Evolutionary conservation across 2,329 filamentous ascomycete genomes (phyloP), one percentile per base, ranked within the genome.

Genomic region (Phyllosticta citribraziliensis): DNA sequence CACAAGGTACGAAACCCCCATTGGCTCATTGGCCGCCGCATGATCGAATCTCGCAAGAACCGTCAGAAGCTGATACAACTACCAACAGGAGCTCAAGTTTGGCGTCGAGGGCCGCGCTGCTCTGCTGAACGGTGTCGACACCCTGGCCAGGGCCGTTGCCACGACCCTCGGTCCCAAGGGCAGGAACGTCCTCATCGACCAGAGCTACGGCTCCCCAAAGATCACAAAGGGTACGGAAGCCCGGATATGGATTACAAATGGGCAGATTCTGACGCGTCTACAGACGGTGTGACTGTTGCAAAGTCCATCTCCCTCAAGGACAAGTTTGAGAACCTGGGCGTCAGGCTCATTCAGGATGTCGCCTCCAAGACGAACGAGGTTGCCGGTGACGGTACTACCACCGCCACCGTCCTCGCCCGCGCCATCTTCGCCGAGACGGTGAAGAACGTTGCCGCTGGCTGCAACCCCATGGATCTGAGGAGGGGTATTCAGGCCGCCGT

Each of bases 341-440:
- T 94, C 72, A 89, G 90, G 74, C 86, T 99, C 68, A 86, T 99
- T 69, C 92, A 97, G 80, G 94, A 99, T 78, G 94, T 99, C 68
- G 94, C 94, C 71, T 94, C 90, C 74, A 99, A 99, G 87, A 99
- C 94, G 74, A 99, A 99, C 83, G 94, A 99, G 81, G 87, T 91
- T 69, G 94, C 94, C 68, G 94, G 94, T 88, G 94, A 99, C 77
- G 94, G 94, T 79, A 99, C 94, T 70, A 99, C 94, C 67, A 96
- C 92, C 67, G 94, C 94, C 67, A 99, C 94, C 66, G 94, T 97
- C 68, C 90, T 99, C 68, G 94, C 91, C 70, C 90, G 91, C 70
- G 89, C 92, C 76, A 99, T 99, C 80, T 99, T 99, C 85, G 96
- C 94, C 78, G 94, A 99, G 84, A 97, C 93, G 60, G 94, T 97